A percentile compares a stretch with the other conserved stretches of the same genome.
Conservation (phyloP, 1,284 basidiomycete genomes). For the Heterobasidion parviporum region DNA sequence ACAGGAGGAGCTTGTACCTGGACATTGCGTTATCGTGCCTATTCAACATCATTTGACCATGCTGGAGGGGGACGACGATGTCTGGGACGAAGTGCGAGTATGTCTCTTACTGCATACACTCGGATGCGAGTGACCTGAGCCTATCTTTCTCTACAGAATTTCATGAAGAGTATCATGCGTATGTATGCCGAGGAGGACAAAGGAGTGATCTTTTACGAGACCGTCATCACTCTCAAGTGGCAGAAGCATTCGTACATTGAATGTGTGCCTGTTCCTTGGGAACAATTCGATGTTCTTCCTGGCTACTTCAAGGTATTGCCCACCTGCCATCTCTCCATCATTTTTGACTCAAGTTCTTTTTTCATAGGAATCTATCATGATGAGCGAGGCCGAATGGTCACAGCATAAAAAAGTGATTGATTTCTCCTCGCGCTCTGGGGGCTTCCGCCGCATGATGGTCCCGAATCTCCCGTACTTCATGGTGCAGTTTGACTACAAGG, state of each 20-base stretch:
- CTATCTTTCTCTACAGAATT: conserved; percentile 57
- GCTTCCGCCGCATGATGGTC: conserved; percentile 89
- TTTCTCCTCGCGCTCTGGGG: conserved; percentile 81
- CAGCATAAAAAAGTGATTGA: conserved; percentile 96
- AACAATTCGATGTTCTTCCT: conserved; percentile 77
- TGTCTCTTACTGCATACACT: conserved; percentile 19
- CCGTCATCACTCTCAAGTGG: conserved; percentile 75
- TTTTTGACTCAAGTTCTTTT: not conserved
- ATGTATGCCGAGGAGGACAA: conserved; percentile 88
- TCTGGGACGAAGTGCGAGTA: conserved; percentile 94
- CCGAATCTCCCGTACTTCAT: conserved; percentile 97
- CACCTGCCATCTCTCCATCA: not conserved
- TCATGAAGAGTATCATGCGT: conserved; percentile 97
- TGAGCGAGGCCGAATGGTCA: conserved; percentile 93
- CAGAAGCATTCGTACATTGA: conserved; percentile 93
- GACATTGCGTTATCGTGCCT: conserved; percentile 93
- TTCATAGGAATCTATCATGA: conserved; percentile 79
- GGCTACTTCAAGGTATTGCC: conserved; percentile 81
- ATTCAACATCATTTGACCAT: conserved; percentile 89
- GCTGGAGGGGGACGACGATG: conserved; percentile 94
- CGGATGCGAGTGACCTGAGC: no score
- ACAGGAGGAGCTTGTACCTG: conserved; percentile 78
- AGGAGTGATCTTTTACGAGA: conserved; percentile 92
- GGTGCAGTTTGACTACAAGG: conserved; percentile 96
- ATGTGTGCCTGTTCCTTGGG: conserved; percentile 84